Conservation (phyloP, 768 basidiomycete species). For the Peribolospora kevripleyi region DNA sequence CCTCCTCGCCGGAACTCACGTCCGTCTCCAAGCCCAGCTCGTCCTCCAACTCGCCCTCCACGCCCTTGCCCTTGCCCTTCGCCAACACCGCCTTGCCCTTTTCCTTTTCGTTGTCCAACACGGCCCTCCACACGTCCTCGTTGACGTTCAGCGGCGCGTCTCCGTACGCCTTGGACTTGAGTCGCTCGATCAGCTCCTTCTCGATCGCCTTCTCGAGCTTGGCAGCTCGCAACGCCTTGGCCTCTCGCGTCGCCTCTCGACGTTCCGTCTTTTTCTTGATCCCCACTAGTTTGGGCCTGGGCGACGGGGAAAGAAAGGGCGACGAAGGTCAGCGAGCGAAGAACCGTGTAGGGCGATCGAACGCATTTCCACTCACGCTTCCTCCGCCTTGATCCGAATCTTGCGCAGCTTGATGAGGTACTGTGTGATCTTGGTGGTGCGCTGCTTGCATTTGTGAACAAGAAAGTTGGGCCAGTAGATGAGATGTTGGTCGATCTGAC, state of each 20-base stretch:
- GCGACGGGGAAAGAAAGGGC: not conserved
- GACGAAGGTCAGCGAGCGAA: not conserved
- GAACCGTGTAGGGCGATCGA: too few relatives aligned
- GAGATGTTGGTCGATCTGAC: constrained; percentile 75
- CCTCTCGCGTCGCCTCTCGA: constrained; percentile 72
- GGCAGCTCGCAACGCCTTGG: constrained; percentile 85
- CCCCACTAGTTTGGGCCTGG: constrained; percentile 71
- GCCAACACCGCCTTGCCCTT: constrained; percentile 16
- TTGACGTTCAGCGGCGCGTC: constrained; percentile 95
- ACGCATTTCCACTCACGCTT: constrained; percentile 8
- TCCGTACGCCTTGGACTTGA: constrained; percentile 91
- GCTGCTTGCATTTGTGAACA: constrained; percentile 97
- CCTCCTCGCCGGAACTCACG: constrained; percentile 22
- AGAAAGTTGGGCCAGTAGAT: constrained; percentile 97
- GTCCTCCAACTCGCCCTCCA: constrained; percentile 28
- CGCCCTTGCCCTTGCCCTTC: constrained; percentile 17
- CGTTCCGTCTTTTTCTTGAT: constrained; percentile 94
- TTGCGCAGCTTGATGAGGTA: constrained; percentile 97
- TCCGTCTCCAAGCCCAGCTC: constrained; percentile 20
- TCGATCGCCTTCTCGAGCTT: constrained; percentile 86
- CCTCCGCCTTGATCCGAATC: constrained; percentile 19
- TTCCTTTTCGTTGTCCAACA: constrained; percentile 48
- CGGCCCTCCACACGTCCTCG: constrained; percentile 80
- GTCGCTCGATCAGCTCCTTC: constrained; percentile 80
- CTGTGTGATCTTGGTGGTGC: constrained; percentile 94